Conservation (phyloP, 306 rosid genomes). For the Quercus wislizeni region DNA sequence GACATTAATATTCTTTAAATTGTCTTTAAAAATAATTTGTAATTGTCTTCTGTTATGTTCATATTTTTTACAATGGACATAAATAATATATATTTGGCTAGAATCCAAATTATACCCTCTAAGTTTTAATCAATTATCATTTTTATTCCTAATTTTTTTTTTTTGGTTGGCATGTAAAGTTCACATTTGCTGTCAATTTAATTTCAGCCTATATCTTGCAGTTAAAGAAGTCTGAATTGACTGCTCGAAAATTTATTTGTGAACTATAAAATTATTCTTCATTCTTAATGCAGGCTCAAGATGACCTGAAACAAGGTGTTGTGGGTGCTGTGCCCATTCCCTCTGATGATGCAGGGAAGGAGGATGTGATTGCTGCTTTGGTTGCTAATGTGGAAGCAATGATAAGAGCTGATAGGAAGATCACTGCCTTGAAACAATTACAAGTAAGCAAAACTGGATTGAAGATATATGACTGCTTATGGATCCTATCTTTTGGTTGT, state of each 20-base stretch:
- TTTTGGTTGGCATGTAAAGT: too few species aligned
- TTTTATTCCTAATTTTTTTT: too few species aligned
- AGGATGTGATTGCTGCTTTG: constrained; percentile 71
- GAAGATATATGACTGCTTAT: constrained; percentile 1
- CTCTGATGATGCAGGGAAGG: constrained; percentile 69
- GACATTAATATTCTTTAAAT: too few species aligned
- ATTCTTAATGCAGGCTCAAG: constrained; percentile 57
- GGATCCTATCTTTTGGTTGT: constrained; percentile 13
- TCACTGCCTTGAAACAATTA: constrained; percentile 90
- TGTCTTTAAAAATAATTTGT: too few species aligned
- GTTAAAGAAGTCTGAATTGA: constrained; percentile 11
- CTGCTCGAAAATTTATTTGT: not conserved
- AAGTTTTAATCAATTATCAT: too few species aligned
- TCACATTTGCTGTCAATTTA: too few species aligned
- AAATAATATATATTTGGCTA: too few species aligned
- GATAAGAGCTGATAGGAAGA: constrained; percentile 95
- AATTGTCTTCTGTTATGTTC: too few species aligned
- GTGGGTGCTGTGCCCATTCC: constrained; percentile 82
- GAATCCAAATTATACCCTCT: too few species aligned
- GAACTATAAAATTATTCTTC: not conserved
- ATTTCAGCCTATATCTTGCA: not conserved
- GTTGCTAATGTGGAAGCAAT: constrained; percentile 82
- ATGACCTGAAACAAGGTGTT: constrained; percentile 77
- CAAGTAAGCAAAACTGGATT: constrained; percentile 52
- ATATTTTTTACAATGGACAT: too few species aligned